phyloP scores from a whole-genome alignment of 2,329 filamentous ascomycete genomes.

The Paramyrothecium roridum region DNA sequence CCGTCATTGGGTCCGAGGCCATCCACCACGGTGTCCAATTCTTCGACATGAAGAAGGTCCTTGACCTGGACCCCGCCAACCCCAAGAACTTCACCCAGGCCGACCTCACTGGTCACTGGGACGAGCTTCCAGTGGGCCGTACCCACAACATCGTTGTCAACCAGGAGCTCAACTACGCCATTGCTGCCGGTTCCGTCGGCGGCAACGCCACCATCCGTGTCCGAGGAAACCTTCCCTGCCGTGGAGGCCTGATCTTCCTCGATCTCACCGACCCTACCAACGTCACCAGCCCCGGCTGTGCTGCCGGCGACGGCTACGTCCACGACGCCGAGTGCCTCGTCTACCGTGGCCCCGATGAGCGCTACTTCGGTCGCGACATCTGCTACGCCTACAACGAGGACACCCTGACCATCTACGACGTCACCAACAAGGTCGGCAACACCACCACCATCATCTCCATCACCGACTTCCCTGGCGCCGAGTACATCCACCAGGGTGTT shows the following conservation, averaged over 20 bases:
- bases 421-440: constrained; percentile 42
- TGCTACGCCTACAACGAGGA: constrained; percentile 8
- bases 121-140: constrained; percentile 32
- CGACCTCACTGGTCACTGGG: constrained; percentile 33
- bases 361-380: constrained; percentile 1
- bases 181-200: constrained; percentile 35
- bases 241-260: constrained; percentile 54
- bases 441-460: constrained; percentile 41
- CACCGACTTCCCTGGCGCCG: constrained; percentile 48
- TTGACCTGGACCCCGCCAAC: constrained; percentile 15
- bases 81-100: constrained; percentile 25
- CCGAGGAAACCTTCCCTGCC: constrained; percentile 30
- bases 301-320: constrained; percentile 1
- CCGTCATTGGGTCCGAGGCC: constrained; percentile 40
- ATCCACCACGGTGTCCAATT: constrained; percentile 56
- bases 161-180: constrained; percentile 44
- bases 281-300: constrained; percentile 49
- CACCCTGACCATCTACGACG: constrained; percentile 17
- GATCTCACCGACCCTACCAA: constrained; percentile 52
- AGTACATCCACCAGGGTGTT: constrained; percentile 55
- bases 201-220: constrained; percentile 1
- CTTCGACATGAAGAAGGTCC: constrained; percentile 53
- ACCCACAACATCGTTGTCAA: constrained; percentile 51
- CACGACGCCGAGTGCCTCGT: constrained; percentile 1
- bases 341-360: constrained; percentile 1